Base-by-base conservation (phyloP, 768 basidiomycete species). In the Suillus brevipes region DNA sequence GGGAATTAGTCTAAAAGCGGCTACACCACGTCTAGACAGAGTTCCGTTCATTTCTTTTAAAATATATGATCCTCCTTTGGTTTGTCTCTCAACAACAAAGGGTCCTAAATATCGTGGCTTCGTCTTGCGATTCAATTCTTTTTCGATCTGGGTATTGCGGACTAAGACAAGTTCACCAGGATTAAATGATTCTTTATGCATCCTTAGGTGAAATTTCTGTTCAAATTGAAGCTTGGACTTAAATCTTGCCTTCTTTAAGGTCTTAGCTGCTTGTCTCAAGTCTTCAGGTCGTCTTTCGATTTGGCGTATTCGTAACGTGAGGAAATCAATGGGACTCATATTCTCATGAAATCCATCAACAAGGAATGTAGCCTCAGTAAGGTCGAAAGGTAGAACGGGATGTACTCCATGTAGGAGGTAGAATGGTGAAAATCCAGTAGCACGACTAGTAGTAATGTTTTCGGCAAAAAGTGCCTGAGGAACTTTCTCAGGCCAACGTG, bases 91-190 rank as follows among this genome's bases (percentile, higher is more conserved):
- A 0, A 82, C 78, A 0, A 76, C 65, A 64, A 77, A 75, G 0
- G 80, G 81, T n/a, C 81, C 81, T 16, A 78, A 55, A 64, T 81
- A 83, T 3, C 77, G 25, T 45, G 72, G 68, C 10, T 67, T 71
- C 2, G 73, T 74, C 61, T 81, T 82, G 1, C 66, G 50, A 28
- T 70, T 70, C 0, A 78, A 63, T 0, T 74, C 67, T 34, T 70
- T n/a, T 76, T 34, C 76, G 2, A 78, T 61, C 0, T 62, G 34
- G 0, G 75, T 75, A 61, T 84, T 82, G 4, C 73, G 58, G 0
- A 81, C 71, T 0, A 84, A 68, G 0, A 81, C 78, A 0, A 82
- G 65, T 0, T 70, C 68, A 25, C 80, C 79, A 9, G 65, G 67
- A 37, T 71, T 14, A 63, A 78, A 81, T 25, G 70, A 50, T 13